Evolutionary conservation across 2,329 filamentous ascomycete species (phyloP).

Genomic region (Calonectria hongkongensis): DNA sequence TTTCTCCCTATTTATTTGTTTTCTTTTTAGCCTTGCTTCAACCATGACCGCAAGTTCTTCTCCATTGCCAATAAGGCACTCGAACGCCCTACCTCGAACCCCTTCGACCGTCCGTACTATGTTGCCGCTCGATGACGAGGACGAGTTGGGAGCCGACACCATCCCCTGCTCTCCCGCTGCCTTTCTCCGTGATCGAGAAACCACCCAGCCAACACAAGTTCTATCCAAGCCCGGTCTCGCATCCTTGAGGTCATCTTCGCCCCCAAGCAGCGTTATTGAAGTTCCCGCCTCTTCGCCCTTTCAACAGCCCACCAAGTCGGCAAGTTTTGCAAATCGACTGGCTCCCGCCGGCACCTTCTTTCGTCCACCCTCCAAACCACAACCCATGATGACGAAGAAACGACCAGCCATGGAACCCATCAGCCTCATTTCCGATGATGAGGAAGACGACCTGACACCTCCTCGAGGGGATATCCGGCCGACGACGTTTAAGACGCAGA

Average conservation of each 20-base stretch:
- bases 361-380: slow-evolving; percentile 66
- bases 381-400: slow-evolving; percentile 56
- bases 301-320: slow-evolving; percentile 61
- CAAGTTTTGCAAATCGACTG: slow-evolving; percentile 74
- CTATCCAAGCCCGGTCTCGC: slow-evolving; percentile 63
- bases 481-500: slow-evolving; percentile 70
- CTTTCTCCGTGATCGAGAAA: slow-evolving; percentile 57
- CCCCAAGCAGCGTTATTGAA: slow-evolving; percentile 75
- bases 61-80: slow-evolving; percentile 57
- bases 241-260: slow-evolving; percentile 63
- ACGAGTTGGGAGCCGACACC: slow-evolving; percentile 68
- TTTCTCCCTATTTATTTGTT: slow-evolving; percentile 34
- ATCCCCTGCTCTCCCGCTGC: slow-evolving; percentile 66
- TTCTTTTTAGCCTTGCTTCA: slow-evolving; percentile 28
- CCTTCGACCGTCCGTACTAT: slow-evolving; percentile 53
- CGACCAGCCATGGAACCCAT: slow-evolving; percentile 64
- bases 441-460: slow-evolving; percentile 64
- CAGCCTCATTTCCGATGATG: slow-evolving; percentile 71
- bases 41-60: slow-evolving; percentile 58
- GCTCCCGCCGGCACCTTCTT: slow-evolving; percentile 86
- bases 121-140: slow-evolving; percentile 62
- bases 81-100: slow-evolving; percentile 54
- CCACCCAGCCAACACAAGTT: slow-evolving; percentile 69
- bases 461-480: slow-evolving; percentile 78
- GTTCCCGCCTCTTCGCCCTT: slow-evolving; percentile 93